Evolutionary conservation across 495 filamentous ascomycete species (phyloP), one percentile per base, ranked within the genome.

Genomic region (Aspergillus hancockii): DNA sequence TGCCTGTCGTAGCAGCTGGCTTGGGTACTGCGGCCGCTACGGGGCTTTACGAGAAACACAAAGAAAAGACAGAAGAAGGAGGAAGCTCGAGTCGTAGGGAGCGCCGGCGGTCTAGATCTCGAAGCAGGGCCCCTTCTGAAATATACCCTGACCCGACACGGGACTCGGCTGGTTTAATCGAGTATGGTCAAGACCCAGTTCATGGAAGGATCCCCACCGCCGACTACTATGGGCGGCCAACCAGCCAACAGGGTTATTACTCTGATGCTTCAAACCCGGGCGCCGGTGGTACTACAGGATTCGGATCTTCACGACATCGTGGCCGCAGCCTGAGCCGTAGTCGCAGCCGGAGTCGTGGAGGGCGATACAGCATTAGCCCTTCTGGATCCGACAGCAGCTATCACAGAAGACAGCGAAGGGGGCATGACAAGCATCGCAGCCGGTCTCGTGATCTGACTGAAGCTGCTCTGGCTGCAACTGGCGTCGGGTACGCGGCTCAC

Each of bases 41-140:
- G 63, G 91, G 90, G 41, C 67, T 96, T 14, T 96, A 92, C 68
- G 91, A 97, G 74, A 88, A 81, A 60, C 81, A 84, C 28, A 88
- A 90, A 71, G 84, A 83, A 61, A 84, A 89, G 64, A 84, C 89
- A 59, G 81, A 82, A 53, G 79, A 83, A 57, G 76, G 79, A 74
- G 73, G 34, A 36, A 70, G 62, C 1, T 59, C 65, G 38, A 65
- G 78, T 71, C 71, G 60, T 60, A 63, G 77, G 72, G 79, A 78
- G 49, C 69, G 72, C 53, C 77, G 77, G 32, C 79, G 81, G 54
- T 86, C 84, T 8, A 72, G 79, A 58, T 83, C 80, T 34, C 78
- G 77, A 65, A 86, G 84, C 70, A 79, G 83, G 64, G 79, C 80
- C 52, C 68, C 75, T 46, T 78, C 79, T 34, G 77, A 79, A 64